Conservation (phyloP, 805 yeast genomes). For the Wickerhamiella domercqiae region DNA sequence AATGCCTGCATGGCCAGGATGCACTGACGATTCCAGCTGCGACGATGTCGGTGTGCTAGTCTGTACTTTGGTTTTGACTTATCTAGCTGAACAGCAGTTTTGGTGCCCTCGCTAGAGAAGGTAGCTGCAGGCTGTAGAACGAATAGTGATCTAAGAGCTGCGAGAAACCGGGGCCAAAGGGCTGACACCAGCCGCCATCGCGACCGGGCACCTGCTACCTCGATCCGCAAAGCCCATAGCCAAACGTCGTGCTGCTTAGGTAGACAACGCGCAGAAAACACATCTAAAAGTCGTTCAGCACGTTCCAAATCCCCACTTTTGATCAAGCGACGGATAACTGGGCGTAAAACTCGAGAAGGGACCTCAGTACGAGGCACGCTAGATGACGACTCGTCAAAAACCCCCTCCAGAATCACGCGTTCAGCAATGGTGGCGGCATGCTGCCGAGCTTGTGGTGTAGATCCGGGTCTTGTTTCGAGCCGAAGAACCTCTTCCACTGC, state of each 20-base stretch:
- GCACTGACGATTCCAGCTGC: conserved; percentile 5
- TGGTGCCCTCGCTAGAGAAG: background rate
- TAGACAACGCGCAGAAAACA: conserved; percentile 3
- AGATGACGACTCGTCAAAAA: conserved; percentile 17
- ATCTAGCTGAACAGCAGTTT: background rate
- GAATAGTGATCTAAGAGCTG: conserved; percentile 2
- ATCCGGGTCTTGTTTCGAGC: conserved; percentile 9
- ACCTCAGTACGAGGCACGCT: conserved; percentile 19
- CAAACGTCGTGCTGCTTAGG: conserved; percentile 1
- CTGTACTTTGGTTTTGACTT: conserved; percentile 1
- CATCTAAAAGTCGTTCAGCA: conserved; percentile 16
- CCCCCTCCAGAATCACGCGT: conserved; percentile 11
- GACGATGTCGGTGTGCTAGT: conserved; percentile 11
- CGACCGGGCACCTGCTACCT: conserved; percentile 5
- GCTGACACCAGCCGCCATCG: conserved; percentile 1
- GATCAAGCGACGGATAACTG: conserved; percentile 14
- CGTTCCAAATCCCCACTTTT: conserved; percentile 7
- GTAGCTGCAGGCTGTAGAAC: conserved; percentile 4
- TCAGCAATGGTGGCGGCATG: conserved; percentile 8
- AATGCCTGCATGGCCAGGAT: conserved; percentile 7
- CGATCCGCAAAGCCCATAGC: conserved; percentile 11
- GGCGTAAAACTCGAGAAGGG: conserved; percentile 17
- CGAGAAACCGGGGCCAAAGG: conserved; percentile 11
- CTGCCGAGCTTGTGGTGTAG: conserved; percentile 2
- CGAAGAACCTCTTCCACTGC: conserved; percentile 18